Conservation (phyloP, 805 yeast genomes). For the Peterozyma xylosa region DNA sequence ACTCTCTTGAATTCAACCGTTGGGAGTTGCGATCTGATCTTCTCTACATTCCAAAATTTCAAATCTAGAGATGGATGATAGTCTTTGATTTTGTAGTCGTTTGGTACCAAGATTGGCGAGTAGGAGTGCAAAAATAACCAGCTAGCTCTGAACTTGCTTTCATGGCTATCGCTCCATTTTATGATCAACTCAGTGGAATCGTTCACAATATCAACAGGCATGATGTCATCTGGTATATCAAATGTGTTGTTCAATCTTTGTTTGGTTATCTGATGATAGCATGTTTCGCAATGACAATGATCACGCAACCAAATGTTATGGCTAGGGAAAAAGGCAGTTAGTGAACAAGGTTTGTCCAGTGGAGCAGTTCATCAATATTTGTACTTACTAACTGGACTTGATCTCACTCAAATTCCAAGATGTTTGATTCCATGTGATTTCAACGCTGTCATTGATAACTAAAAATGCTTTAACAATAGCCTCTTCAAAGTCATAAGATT, state of each 20-base stretch:
- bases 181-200: slow-evolving; percentile 8
- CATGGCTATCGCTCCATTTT: slow-evolving; percentile 36
- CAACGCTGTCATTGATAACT: too few relatives aligned
- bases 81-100: slow-evolving; percentile 20
- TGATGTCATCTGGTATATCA: slow-evolving; percentile 12
- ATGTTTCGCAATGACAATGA: slow-evolving; percentile 48
- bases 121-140: slow-evolving; percentile 47
- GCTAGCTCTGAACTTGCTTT: slow-evolving; percentile 24
- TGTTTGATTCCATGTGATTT: too few relatives aligned
- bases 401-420: too few relatives aligned
- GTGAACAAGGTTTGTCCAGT: too few relatives aligned
- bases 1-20: slow-evolving; percentile 39
- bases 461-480: too few relatives aligned
- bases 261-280: slow-evolving; percentile 48
- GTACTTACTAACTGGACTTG: too few relatives aligned
- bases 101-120: slow-evolving; percentile 36
- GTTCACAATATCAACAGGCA: slow-evolving; percentile 10
- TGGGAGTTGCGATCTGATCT: slow-evolving; percentile 33
- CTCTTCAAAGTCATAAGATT: too few relatives aligned
- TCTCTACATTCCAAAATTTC: slow-evolving; percentile 36
- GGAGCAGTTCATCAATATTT: too few relatives aligned
- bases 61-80: slow-evolving; percentile 22
- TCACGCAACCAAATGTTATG: slow-evolving; percentile 61
- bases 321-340: slow-evolving; percentile 3
- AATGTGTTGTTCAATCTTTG: slow-evolving; percentile 55